phyloP scores from a whole-genome alignment of 2,329 filamentous ascomycete species.

The Microcera coccophila region DNA sequence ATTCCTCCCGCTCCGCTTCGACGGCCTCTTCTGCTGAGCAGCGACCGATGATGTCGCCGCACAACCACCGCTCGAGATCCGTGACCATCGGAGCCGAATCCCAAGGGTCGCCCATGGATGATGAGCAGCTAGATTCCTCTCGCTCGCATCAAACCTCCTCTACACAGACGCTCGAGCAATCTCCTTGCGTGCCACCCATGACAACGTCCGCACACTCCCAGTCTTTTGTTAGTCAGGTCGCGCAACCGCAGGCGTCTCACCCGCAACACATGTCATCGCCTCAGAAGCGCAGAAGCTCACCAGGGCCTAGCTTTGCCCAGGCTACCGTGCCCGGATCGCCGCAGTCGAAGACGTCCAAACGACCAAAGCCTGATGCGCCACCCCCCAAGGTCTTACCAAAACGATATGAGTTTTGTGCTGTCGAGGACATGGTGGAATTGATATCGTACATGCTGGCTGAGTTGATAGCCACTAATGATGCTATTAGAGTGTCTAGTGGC shows the following conservation, averaged over 20 bases:
- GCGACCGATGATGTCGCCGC: constrained; percentile 27
- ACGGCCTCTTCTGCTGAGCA: background rate
- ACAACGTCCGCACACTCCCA: constrained; percentile 16
- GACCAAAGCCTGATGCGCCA: constrained; percentile 47
- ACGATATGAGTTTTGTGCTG: constrained; percentile 75
- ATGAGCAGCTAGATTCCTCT: constrained; percentile 12
- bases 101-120: constrained; percentile 18
- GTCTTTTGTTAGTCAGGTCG: constrained; percentile 11
- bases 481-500: constrained; percentile 67
- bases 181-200: constrained; percentile 15
- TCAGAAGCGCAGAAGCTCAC: constrained; percentile 32
- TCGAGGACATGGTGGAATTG: constrained; percentile 82
- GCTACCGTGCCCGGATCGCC: constrained; percentile 24
- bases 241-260: constrained; percentile 12
- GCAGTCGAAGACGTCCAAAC: constrained; percentile 43
- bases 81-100: constrained; percentile 21
- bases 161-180: constrained; percentile 13
- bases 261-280: constrained; percentile 28
- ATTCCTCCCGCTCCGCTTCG: constrained; percentile 20
- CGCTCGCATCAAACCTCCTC: constrained; percentile 6
- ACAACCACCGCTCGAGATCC: constrained; percentile 21
- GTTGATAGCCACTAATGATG: constrained; percentile 90
- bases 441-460: constrained; percentile 96
- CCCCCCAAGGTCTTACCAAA: constrained; percentile 61
- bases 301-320: constrained; percentile 26